Conservation (phyloP, 2,329 filamentous ascomycete species). For the Drechslera avenae region DNA sequence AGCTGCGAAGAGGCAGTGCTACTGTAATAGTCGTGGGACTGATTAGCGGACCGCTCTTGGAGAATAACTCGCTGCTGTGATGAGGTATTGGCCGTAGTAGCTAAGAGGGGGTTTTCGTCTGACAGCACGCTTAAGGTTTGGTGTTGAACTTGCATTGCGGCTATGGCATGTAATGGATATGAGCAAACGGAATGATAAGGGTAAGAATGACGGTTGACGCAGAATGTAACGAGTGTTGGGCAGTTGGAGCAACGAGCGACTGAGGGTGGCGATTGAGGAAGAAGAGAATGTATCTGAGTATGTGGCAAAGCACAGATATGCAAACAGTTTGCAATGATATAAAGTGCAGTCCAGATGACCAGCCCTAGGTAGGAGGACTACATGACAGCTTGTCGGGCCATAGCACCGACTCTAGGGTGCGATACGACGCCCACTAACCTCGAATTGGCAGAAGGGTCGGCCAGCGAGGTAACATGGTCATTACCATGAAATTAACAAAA, state of each 20-base stretch:
- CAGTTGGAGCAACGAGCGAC: slow-evolving; percentile 54
- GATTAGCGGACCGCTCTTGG: slow-evolving; percentile 52
- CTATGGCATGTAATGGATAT: slow-evolving; percentile 30
- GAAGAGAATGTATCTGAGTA: slow-evolving; percentile 42
- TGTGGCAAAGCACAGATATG: slow-evolving; percentile 27
- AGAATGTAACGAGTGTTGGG: slow-evolving; percentile 50
- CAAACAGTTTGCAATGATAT: slow-evolving; percentile 40
- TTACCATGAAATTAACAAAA: slow-evolving; percentile 42
- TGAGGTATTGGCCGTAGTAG: slow-evolving; percentile 20
- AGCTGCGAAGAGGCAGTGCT: slow-evolving; percentile 23
- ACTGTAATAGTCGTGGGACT: slow-evolving; percentile 39
- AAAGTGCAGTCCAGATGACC: slow-evolving; percentile 31
- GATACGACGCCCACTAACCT: slow-evolving; percentile 38
- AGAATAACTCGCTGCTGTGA: slow-evolving; percentile 39
- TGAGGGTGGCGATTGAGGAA: slow-evolving; percentile 41
- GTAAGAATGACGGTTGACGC: slow-evolving; percentile 47
- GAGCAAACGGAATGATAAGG: slow-evolving; percentile 37
- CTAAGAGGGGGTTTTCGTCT: slow-evolving; percentile 50
- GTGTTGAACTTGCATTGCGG: slow-evolving; percentile 41
- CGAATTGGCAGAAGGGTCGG: slow-evolving; percentile 30
- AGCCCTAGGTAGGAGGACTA: slow-evolving; percentile 33
- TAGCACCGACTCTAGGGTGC: slow-evolving; percentile 32
- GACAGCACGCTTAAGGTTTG: slow-evolving; percentile 49
- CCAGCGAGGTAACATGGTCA: slow-evolving; percentile 39
- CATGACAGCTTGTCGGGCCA: slow-evolving; percentile 28